Conservation (phyloP, 202 grass and related monocot species). For the Brachypodium distachyon region DNA sequence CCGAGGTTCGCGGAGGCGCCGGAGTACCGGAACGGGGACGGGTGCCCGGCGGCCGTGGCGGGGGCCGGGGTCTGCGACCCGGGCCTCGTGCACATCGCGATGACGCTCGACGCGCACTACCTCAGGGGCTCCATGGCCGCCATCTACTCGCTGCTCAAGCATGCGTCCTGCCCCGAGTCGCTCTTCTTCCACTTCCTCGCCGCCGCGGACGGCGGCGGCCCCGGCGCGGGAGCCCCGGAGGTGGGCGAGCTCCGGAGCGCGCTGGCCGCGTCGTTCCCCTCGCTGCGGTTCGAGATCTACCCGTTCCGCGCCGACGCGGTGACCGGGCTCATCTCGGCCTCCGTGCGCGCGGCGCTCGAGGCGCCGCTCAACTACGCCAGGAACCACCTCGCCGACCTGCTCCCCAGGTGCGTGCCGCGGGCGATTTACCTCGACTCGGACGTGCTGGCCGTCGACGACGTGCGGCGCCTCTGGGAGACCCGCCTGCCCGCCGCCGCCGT, state of each 20-base stretch:
- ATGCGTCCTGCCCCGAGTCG: constrained; percentile 85
- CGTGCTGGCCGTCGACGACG: constrained; percentile 67
- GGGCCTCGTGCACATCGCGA: constrained; percentile 66
- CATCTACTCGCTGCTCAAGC: constrained; percentile 75
- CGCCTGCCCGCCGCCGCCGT: constrained; percentile 66
- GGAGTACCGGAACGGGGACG: constrained; percentile 66
- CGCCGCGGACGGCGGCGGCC: constrained; percentile 7
- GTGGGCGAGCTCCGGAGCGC: constrained; percentile 20
- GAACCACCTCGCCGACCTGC: constrained; percentile 83
- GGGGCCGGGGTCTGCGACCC: constrained; percentile 57
- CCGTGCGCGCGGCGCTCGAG: constrained; percentile 68
- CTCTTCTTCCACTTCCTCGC: constrained; percentile 87
- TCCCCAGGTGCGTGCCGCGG: constrained; percentile 56
- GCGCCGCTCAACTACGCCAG: constrained; percentile 87
- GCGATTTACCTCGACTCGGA: constrained; percentile 92
- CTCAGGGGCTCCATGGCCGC: constrained; percentile 83
- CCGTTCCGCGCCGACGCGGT: constrained; percentile 41
- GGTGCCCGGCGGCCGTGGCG: constrained; percentile 24
- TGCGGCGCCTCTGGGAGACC: constrained; percentile 67
- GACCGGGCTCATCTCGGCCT: constrained; percentile 61
- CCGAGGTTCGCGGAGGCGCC: constrained; percentile 71
- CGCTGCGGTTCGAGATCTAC: constrained; percentile 76
- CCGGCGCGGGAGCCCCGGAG: constrained; percentile 1
- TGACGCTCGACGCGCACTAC: constrained; percentile 93
- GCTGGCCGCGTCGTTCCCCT: constrained; percentile 54